phyloP scores from a whole-genome alignment of 176 grass and related monocot genomes.

The Microstegium vimineum region DNA sequence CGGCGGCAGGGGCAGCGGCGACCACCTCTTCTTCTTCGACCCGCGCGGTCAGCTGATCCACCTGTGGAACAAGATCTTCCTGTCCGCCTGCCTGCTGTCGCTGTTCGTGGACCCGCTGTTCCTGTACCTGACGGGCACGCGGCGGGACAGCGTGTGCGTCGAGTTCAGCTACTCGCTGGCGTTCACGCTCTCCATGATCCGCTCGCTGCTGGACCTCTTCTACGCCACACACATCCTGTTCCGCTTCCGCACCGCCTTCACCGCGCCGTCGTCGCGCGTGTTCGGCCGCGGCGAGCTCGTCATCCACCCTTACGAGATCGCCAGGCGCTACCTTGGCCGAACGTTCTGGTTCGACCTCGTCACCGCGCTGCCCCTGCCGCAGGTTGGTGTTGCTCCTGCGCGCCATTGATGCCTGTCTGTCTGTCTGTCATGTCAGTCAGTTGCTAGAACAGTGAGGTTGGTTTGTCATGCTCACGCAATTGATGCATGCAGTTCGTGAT shows the following conservation, averaged over 20 bases:
- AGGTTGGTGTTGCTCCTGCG: too few species aligned
- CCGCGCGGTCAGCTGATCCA: slow-evolving; percentile 60
- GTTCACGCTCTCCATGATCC: slow-evolving; percentile 51
- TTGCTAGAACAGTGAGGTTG: background rate
- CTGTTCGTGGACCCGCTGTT: slow-evolving; percentile 95
- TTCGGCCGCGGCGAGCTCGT: slow-evolving; percentile 91
- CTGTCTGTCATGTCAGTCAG: background rate
- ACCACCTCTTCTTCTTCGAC: slow-evolving; percentile 52
- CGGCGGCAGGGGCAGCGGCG: background rate
- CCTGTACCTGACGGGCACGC: slow-evolving; percentile 69
- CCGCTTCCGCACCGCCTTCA: slow-evolving; percentile 80
- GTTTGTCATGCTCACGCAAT: too few species aligned
- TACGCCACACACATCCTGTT: slow-evolving; percentile 78
- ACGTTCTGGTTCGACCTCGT: slow-evolving; percentile 75
- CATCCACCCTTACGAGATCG: slow-evolving; percentile 72
- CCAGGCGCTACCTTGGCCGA: slow-evolving; percentile 54
- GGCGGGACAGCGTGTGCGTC: slow-evolving; percentile 32
- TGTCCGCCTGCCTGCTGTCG: slow-evolving; percentile 54
- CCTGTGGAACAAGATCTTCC: slow-evolving; percentile 85
- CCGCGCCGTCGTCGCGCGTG: slow-evolving; percentile 87
- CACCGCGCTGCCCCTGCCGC: slow-evolving; percentile 81
- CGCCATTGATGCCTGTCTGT: background rate
- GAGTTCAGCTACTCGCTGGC: slow-evolving; percentile 46
- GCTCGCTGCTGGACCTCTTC: slow-evolving; percentile 69
- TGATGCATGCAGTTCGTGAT: slow-evolving; percentile 70